Base-by-base conservation (phyloP, 768 basidiomycete genomes). In the Tricholomella constricta region DNA sequence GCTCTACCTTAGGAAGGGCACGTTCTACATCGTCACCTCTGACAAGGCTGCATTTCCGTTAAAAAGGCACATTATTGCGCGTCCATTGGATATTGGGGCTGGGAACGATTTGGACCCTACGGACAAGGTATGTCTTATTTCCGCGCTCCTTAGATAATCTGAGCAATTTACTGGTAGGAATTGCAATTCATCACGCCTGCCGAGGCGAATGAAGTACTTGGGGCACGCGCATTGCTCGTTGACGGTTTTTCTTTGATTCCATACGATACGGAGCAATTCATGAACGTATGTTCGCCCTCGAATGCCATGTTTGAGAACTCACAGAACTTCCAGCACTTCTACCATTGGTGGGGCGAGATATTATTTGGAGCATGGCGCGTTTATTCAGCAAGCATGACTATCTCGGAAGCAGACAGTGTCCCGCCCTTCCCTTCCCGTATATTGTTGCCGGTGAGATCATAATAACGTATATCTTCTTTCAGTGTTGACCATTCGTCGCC, bases 1-100 rank as follows among this genome's bases (percentile, higher is more conserved):
- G 51, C 69, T 94, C 3, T 91, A 92, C 70, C 80, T 91, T 68
- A 76, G 81, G 51, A 85, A 89, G 57, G 87, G 88, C 25, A 89
- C 87, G 1, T 79, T 91, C 52, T 85, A 81, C 63, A 75, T 89
- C 51, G 78, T 91, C 43, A 83, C 87, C 11, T 51, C 62, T 4
- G 62, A 70, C 31, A 55, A 56, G 2, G 48, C 58, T 4, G 58
- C 64, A 2, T 83, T 82, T 53, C 85, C 85, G 14, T 68, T 70
- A 5, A 69, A 70, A 55, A 65, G 71, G 25, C 59, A 78, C 49
- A 77, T 88, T 56, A 63, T 76, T n/a, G 58, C 73, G 3, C 50
- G 54, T 6, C 69, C 70, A 3, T 50, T 70, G 20, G 61, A 70
- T 15, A 46, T 52, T 32, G 63, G 57, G 4, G 52, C 55, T 3